Conservation (phyloP, 192 early-diverging fungal genomes). For the Linnemannia elongata region DNA sequence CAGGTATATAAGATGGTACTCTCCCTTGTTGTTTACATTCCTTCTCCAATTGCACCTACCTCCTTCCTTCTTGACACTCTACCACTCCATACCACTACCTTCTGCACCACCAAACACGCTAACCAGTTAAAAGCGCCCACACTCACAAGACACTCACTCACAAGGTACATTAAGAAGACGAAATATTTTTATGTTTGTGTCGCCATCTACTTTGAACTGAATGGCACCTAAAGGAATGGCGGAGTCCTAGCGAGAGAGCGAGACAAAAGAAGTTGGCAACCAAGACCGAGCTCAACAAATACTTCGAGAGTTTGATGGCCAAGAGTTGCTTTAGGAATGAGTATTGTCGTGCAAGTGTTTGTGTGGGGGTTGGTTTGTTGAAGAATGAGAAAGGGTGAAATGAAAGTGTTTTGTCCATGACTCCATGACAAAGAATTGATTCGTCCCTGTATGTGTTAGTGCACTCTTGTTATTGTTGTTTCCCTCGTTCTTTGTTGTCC, state of each 20-base stretch:
- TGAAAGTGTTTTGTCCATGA: neutral
- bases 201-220: slow-evolving; percentile 4
- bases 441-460: neutral
- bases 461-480: neutral
- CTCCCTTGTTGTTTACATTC: neutral
- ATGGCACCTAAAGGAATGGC: slow-evolving; percentile 2
- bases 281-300: neutral
- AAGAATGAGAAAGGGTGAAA: neutral
- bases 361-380: neutral
- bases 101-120: neutral
- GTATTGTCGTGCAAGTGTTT: neutral
- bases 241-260: neutral
- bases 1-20: neutral
- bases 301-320: neutral
- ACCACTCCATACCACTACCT: neutral
- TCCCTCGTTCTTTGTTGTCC: neutral
- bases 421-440: neutral
- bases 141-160: neutral
- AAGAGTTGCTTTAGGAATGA: neutral
- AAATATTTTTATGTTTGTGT: neutral
- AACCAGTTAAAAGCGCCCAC: neutral
- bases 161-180: slow-evolving; percentile 4
- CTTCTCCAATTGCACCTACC: neutral
- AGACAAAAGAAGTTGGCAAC: neutral
- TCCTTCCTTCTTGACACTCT: neutral